Evolutionary conservation across 768 basidiomycete genomes (phyloP), one percentile per base, ranked within the genome.

Genomic region (Trametes villosa): DNA sequence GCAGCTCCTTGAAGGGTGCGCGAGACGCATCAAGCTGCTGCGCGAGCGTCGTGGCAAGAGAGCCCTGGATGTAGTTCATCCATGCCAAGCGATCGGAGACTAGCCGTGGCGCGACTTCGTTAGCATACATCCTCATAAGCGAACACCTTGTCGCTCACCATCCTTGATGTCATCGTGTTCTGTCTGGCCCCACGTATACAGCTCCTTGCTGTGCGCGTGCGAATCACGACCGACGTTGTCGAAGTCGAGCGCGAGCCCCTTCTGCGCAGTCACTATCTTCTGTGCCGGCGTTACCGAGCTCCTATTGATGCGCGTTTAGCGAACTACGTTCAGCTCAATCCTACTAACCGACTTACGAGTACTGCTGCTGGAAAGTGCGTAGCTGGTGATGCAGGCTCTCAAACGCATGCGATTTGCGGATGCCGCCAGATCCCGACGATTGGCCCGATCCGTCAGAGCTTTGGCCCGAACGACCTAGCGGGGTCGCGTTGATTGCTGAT

Each of bases 51-150:
- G 73, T 72, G 3, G 88, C 77, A 20, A 94, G 79, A 22, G 87
- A 82, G 11, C 90, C 91, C 44, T 88, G 81, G 12, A 91, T 82
- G 65, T 86, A 94, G 71, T 90, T 91, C 51, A 94, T 75, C 74
- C 88, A 94, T 2, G 89, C 92, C 24, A 94, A 78, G 33, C 92
- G 82, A 71, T 94, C 92, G 45, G 88, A 85, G 5, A 92, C 91
- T 89, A 70, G 29, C 24, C 50, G 52, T 38, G 34, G 24, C 12
- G 57, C 42, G 13, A 63, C 61, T 18, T 52, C 64, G 31, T 57
- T 55, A 53, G 34, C 42, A 62, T 63, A 34, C 38, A 48, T 17
- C 30, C 18, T 3, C 22, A 24, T 24, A 4, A 2, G 34, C 2
- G 65, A 53, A 46, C 45, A 47, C 11, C 51, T 34, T 59, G 33